Evolutionary conservation across 192 early-diverging fungal species (phyloP), one percentile per base, ranked within the genome.

Genomic region (Coemansia sp.): DNA sequence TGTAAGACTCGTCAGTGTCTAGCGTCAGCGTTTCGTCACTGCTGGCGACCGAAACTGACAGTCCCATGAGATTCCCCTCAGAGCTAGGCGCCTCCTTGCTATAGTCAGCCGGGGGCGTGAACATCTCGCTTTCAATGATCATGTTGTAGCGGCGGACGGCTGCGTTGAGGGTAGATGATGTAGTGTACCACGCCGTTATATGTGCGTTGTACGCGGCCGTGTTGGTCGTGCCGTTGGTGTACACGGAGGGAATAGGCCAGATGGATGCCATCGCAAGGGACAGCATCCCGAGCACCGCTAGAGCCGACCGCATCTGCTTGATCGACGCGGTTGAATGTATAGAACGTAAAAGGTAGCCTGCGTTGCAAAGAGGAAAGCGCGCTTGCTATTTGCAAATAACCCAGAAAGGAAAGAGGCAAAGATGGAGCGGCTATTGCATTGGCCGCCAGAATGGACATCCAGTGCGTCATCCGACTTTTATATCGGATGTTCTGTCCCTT

Each of bases 1-100:
- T 84, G 65, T 92, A 92, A 17, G 91, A 88, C 76, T 92, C 91
- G 62, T 92, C 88, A 0, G 87, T 83, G 36, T 76, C 81, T 27
- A 87, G 72, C 38, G 82, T 75, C 24, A 91, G 84, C 2, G 79
- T 65, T 63, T 84, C 68, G 22, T 71, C 67, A 31, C 67, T 59
- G 70, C 78, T 74, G 8, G 45, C 64, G 27, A 92, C 85, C 1
- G 66, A 62, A 17, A 92, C 70, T 4, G 45, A 62, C 32, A 91
- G 69, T 12, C 68, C 71, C 10, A 58, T 53, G 43, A 90, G 63
- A 2, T 60, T 42, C 1, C 60, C 57, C 1, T 62, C 38, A 3
- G 73, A 60, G 2, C 40, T 2, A 3, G 65, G 59, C 10, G 61
- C 53, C 19, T 57, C 31, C 14, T 62, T 39, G 20, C 73, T 85